Percentiles rank a stretch among this genome's conserved stretches.
phyloP scores from a whole-genome alignment of 1,284 basidiomycete species.

The Melampsora americana region DNA sequence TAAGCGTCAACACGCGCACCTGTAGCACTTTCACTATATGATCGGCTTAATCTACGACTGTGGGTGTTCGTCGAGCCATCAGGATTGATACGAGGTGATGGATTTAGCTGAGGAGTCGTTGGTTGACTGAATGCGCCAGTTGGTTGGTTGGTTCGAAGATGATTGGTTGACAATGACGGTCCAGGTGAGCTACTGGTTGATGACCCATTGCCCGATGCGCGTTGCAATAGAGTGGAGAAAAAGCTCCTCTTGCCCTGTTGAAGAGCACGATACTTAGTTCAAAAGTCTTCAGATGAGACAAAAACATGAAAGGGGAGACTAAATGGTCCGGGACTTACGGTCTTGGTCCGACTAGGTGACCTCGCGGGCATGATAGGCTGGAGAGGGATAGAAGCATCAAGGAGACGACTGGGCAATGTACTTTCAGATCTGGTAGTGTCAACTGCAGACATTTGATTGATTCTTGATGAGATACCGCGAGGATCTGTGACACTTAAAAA shows the following conservation, averaged over 20 bases:
- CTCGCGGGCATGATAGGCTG: not conserved
- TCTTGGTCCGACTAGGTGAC: constrained; percentile 11
- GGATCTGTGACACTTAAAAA: too few species aligned
- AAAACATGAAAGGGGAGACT: not conserved
- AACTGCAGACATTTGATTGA: too few species aligned
- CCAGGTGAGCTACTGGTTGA: constrained; percentile 24
- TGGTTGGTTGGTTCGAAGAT: constrained; percentile 8
- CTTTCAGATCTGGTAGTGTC: too few species aligned
- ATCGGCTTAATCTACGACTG: not conserved
- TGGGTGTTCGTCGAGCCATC: not conserved
- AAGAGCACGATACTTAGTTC: not conserved
- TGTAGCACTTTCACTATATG: not conserved
- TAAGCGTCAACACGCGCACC: not conserved
- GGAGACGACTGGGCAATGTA: not conserved
- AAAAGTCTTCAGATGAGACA: not conserved
- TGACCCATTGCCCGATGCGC: constrained; percentile 24
- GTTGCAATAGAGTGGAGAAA: constrained; percentile 28
- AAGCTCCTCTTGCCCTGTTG: constrained; percentile 31
- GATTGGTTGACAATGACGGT: constrained; percentile 12
- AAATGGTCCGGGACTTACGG: not conserved
- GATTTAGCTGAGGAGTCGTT: constrained; percentile 6
- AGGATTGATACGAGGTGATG: not conserved
- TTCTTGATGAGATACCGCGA: too few species aligned
- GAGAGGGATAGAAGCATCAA: constrained; percentile 4
- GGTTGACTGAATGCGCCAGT: constrained; percentile 7